phyloP scores from a whole-genome alignment of 192 early-diverging fungal genomes.

The Chytriomyces sp. region DNA sequence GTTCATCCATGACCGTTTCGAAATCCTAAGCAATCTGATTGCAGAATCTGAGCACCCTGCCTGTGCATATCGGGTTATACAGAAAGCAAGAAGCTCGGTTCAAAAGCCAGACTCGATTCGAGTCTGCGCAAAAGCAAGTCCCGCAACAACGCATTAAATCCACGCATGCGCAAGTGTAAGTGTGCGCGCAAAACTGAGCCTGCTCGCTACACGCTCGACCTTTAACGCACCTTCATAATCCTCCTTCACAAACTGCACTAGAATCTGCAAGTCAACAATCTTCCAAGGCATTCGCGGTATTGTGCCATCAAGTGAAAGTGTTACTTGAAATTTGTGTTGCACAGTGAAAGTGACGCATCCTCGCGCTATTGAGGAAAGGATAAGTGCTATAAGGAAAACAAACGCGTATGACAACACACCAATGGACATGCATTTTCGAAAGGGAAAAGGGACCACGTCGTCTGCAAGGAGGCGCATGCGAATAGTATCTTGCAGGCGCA shows the following conservation, averaged over 20 bases:
- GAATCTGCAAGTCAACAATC: constrained; percentile 68
- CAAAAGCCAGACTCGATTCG: too few species aligned
- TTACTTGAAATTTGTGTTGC: constrained; percentile 64
- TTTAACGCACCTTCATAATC: constrained; percentile 37
- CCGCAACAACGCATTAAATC: too few species aligned
- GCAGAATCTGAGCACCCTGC: too few species aligned
- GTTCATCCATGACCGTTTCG: too few species aligned
- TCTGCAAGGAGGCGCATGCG: constrained; percentile 68
- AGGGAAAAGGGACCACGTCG: constrained; percentile 66
- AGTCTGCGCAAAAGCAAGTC: too few species aligned
- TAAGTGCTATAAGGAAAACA: constrained; percentile 27
- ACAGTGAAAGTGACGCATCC: constrained; percentile 77
- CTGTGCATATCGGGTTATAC: too few species aligned
- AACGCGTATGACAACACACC: constrained; percentile 38
- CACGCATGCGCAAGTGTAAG: too few species aligned
- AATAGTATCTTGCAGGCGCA: constrained; percentile 70
- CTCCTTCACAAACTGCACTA: constrained; percentile 58
- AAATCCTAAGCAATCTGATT: too few species aligned
- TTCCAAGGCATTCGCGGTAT: constrained; percentile 65
- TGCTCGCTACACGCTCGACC: too few species aligned
- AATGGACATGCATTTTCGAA: constrained; percentile 31
- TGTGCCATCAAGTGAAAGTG: constrained; percentile 70
- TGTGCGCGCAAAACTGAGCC: not conserved
- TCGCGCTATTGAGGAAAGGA: constrained; percentile 40
- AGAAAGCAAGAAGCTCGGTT: too few species aligned